Conservation (phyloP, 1,284 basidiomycete species). For the Grifola frondosa region DNA sequence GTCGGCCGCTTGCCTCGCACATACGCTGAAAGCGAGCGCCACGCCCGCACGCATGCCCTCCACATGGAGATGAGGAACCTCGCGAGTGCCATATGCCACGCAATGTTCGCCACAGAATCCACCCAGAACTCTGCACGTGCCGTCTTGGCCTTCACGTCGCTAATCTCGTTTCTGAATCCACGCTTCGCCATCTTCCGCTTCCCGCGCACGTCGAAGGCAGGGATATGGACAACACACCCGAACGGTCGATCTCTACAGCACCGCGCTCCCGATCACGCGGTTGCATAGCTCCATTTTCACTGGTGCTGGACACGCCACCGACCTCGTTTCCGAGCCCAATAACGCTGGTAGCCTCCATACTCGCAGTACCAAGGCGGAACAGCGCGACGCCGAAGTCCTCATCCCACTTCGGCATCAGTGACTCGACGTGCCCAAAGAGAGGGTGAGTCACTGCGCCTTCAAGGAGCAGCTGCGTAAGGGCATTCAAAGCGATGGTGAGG, state of each 20-base stretch:
- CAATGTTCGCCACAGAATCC: constrained; percentile 33
- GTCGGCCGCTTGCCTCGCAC: constrained; percentile 15
- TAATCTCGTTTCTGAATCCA: constrained; percentile 40
- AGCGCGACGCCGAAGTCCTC: constrained; percentile 74
- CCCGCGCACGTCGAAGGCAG: constrained; percentile 24
- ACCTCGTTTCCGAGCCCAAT: constrained; percentile 75
- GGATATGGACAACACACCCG: constrained; percentile 40
- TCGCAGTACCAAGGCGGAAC: constrained; percentile 68
- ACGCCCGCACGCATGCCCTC: constrained; percentile 39
- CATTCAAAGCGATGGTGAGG: constrained; percentile 57
- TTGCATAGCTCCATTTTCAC: constrained; percentile 22
- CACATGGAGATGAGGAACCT: constrained; percentile 36
- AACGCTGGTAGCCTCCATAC: constrained; percentile 68
- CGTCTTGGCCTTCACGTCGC: constrained; percentile 34
- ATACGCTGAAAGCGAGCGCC: constrained; percentile 27
- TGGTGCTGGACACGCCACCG: constrained; percentile 45
- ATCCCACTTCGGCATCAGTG: constrained; percentile 51
- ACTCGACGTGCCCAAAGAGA: constrained; percentile 45
- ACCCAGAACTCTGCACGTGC: constrained; percentile 40
- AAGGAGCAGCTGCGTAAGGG: constrained; percentile 61
- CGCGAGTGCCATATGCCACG: constrained; percentile 48
- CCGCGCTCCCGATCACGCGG: constrained; percentile 26
- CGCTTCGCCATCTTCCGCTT: constrained; percentile 19
- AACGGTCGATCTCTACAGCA: constrained; percentile 44
- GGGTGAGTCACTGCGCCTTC: constrained; percentile 48